Base-by-base conservation (phyloP, 257 asterid species). In the Ilex aquifolium region DNA sequence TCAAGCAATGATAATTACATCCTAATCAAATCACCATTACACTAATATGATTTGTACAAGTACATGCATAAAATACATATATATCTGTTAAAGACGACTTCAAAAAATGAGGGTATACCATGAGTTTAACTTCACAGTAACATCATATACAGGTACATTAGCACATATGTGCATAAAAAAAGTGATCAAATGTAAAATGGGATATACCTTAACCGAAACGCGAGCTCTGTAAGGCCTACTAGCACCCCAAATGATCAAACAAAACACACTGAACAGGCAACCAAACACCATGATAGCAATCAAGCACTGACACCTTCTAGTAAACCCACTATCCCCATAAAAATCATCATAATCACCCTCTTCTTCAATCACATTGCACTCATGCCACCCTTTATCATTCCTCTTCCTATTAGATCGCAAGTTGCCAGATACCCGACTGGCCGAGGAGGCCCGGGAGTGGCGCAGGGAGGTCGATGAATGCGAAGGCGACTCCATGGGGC, bases 341-440 rank as follows among this genome's bases (percentile, higher is more conserved):
- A 48, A 46, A 57, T 76, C 71, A 55, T 74, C 82, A 29, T 36
- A 59, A 11, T 36, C 72, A 31, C 39, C 63, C 56, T 80, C 86
- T 77, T 90, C 91, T 16, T 49, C 60, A 61, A 83, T 82, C 29
- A 77, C 80, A 10, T 69, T 53, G 64, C 82, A 81, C 51, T 79
- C 75, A 56, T 63, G 79, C 83, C 77, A 70, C 31, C 65, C 67
- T 57, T 79, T 85, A 3, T n/a, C 30, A 68, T 81, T 62, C 56
- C 76, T 32, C 2, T 60, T 62, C 29, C 53, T 57, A 48, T 67
- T 61, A 2, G 50, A 11, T 2, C 71, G 64, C 59, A 80, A 65
- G 51, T 79, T 72, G 30, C 88, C 84, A 0, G 83, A 80, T 7
- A 81, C 40, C 30, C 88, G 82, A 66, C 91, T 87, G 59, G 84